Base-by-base conservation (phyloP, 169 alveolate genomes). In the Theileria equi region DNA sequence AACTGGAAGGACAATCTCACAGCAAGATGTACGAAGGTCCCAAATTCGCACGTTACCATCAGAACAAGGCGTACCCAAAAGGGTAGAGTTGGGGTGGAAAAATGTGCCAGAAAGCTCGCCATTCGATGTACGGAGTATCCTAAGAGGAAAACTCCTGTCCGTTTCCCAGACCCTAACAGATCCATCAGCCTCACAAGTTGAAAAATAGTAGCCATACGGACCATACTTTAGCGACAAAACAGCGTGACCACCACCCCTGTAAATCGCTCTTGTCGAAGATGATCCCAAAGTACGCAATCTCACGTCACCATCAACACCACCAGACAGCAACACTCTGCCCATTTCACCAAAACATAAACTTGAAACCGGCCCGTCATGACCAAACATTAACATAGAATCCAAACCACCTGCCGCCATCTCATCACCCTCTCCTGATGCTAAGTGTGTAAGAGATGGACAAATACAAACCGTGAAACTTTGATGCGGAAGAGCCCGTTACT, bases 1-100 rank as follows among this genome's bases (percentile, higher is more conserved):
- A 13, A 13, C 13, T 38, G 52, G 53, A 40, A 67, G 23, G 28
- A 67, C 48, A 8, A 67, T 57, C 13, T 34, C 70, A 31, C 79
- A 67, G 4, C 62, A 38, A 2, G 79, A n/a, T 29, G 71, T 54
- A 25, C 79, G n/a, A 13, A 38, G 45, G n/a, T 76, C 85, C 71
- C 77, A 76, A 35, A 76, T 26, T 2, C 79, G 40, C n/a, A 76
- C 26, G n/a, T 45, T 59, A 19, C 66, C 80, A 35, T 76, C 73
- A 21, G 55, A 28, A 38, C 79, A 76, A 25, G 50, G 43, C 31
- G 77, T 29, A 3, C 47, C 66, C 28, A 76, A 44, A 13, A 76
- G 48, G n/a, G 85, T 65, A 7, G 85, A 63, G 58, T 76, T 76
- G 34, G 85, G 85, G 60, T 76, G 85, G 66, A 65, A 76, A 17